Base-by-base conservation (phyloP, 495 filamentous ascomycete genomes). In the Barbatosphaeria neglecta region DNA sequence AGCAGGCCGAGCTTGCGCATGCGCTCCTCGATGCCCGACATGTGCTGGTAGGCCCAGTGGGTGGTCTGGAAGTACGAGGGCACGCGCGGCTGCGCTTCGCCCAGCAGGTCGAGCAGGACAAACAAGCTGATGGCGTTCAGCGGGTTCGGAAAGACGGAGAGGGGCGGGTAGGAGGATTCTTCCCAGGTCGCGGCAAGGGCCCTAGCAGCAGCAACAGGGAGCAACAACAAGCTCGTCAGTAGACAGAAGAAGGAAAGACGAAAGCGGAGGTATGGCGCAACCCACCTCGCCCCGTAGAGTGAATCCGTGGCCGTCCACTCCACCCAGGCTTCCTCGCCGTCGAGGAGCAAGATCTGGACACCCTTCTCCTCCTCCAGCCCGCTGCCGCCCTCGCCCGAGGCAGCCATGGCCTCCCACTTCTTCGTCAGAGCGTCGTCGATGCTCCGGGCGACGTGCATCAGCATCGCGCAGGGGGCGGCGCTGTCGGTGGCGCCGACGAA, bases 401-500 rank as follows among this genome's bases (percentile, higher is more conserved):
- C 74, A 48, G 75, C 53, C 79, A 88, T 86, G 17, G 69, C 73
- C 22, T 75, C 74, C 85, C 92, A 93, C 66, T 88, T 90, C 63
- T 73, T 72, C 11, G 79, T 86, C 59, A 98, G 58, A 1, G 84
- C 89, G 17, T 56, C 66, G 60, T 97, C 89, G 18, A 99, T 70
- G 47, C 73, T 86, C 49, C 85, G 68, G 56, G 88, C 87, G 9
- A 81, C 80, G 60, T 92, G 85, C 78, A 98, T 74, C 39, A 98
- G 69, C 66, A 97, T 84, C 0, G 93, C 93, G 61, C 89, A 95
- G 24, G 93, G 89, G 25, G 80, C 92, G 0, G 92, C 92, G 52
- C 87, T 94, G 55, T 98, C 92, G 20, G 82, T 90, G 0, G 89
- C 92, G 6, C 92, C 92, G 43, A 98, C 87, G 61, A 98, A 98